A percentile compares a stretch with the other conserved stretches of the same genome.
These are phyloP conservation scores for Fennellomyces sp. DNA, from an alignment of 371 early-diverging fungal genomes.

Conservation along the genomic window DNA sequence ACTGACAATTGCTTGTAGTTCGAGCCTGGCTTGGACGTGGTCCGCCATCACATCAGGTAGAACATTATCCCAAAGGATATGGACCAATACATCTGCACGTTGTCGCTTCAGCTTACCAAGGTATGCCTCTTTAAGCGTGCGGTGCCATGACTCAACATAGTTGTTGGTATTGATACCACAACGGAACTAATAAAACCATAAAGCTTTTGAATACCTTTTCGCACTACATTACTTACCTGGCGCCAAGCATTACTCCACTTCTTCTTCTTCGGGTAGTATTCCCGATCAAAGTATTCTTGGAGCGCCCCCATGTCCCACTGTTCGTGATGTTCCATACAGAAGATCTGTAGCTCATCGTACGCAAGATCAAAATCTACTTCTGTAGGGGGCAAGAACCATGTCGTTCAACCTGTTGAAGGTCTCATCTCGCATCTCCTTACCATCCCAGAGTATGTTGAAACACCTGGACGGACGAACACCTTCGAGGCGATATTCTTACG, in stretches of 20 bases:
- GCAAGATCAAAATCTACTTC: neutral
- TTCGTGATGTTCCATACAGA: neutral
- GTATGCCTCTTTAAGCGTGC: too few species aligned
- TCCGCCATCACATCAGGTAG: too few species aligned
- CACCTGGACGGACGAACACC: neutral
- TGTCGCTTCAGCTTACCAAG: too few species aligned
- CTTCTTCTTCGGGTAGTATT: neutral
- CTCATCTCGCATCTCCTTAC: conserved; percentile 1
- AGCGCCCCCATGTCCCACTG: neutral
- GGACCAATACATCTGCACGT: too few species aligned
- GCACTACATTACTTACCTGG: neutral
- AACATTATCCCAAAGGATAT: too few species aligned
- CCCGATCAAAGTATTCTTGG: neutral
- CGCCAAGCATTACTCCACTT: neutral
- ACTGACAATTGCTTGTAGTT: too few species aligned
- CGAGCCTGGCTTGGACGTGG: too few species aligned
- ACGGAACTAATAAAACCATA: too few species aligned
- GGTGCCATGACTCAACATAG: too few species aligned
- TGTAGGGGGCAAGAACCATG: neutral
- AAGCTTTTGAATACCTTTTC: too few species aligned
- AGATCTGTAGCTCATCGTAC: neutral
- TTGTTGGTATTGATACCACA: too few species aligned
- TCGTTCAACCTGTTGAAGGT: neutral
- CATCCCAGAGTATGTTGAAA: neutral
- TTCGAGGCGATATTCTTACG: neutral